Conservation (phyloP, 169 alveolate genomes). For the Cryptosporidium andersoni region DNA sequence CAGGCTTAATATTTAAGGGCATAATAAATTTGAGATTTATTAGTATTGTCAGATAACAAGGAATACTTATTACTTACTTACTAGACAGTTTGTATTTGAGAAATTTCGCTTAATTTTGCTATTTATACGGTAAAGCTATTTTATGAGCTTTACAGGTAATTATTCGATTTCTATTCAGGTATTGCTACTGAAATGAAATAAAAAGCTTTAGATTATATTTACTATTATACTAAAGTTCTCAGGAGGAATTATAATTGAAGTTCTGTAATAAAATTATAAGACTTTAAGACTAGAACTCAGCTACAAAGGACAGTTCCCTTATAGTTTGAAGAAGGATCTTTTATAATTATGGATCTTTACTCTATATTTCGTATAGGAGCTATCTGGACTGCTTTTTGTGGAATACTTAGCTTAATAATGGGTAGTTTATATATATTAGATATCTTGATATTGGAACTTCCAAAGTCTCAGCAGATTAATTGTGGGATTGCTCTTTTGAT, state of each 20-base stretch:
- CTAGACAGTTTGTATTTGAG: no score
- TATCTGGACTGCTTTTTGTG: slow-evolving; percentile 53
- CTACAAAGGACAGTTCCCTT: neutral
- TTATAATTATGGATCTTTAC: slow-evolving; percentile 11
- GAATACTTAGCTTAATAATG: slow-evolving; percentile 41
- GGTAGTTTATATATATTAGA: slow-evolving; percentile 36
- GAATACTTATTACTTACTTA: no score
- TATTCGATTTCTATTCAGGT: no score
- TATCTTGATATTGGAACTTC: slow-evolving; percentile 36
- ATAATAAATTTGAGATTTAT: no score
- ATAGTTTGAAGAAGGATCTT: no score
- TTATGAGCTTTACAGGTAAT: no score
- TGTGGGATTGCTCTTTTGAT: slow-evolving; percentile 34
- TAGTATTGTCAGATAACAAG: no score
- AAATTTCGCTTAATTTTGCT: no score
- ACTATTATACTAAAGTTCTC: neutral
- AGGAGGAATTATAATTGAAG: neutral
- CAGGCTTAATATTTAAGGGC: no score
- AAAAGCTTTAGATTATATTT: no score
- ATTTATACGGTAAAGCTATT: no score
- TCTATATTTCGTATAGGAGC: slow-evolving; percentile 42
- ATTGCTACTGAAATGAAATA: no score
- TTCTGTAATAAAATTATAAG: neutral
- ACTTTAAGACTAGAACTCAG: neutral
- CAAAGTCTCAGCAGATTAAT: slow-evolving; percentile 4